Percentiles rank a stretch among this genome's conserved stretches.
phyloP scores from a whole-genome alignment of 352 stramenopile species.

The Globisporangium spiculum region DNA sequence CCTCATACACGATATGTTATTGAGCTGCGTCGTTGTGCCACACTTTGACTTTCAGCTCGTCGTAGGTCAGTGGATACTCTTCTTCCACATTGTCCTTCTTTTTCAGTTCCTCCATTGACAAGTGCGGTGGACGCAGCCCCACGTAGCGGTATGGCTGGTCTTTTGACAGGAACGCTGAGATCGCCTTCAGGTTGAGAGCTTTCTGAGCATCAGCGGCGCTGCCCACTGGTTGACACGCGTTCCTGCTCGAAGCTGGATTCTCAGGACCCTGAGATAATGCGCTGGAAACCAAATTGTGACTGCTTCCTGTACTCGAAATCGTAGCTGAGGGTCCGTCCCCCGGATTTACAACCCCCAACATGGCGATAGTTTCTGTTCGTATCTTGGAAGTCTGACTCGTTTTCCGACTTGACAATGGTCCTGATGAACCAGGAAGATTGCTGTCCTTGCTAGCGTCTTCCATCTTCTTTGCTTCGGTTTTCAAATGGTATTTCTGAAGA shows the following conservation, averaged over 20 bases:
- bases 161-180: conserved; percentile 47
- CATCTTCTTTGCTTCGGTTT: conserved; percentile 46
- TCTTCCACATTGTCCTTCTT: conserved; percentile 86
- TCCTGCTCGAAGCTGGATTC: neutral
- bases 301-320: neutral
- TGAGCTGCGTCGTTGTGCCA: conserved; percentile 48
- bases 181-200: conserved; percentile 27
- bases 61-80: conserved; percentile 84
- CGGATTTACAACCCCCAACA: neutral
- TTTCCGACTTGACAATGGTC: neutral
- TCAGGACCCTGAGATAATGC: neutral
- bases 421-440: neutral
- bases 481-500: conserved; percentile 64
- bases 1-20: neutral
- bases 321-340: neutral
- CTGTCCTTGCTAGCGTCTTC: conserved; percentile 19
- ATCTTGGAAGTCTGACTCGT: conserved; percentile 1
- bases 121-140: conserved; percentile 54
- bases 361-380: neutral
- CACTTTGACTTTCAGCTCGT: conserved; percentile 83
- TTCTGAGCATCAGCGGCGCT: conserved; percentile 14
- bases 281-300: conserved; percentile 8
- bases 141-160: conserved; percentile 73
- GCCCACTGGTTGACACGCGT: neutral
- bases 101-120: conserved; percentile 76